Conservation (phyloP, 306 rosid genomes). For the Vigna reflexopilosa region DNA sequence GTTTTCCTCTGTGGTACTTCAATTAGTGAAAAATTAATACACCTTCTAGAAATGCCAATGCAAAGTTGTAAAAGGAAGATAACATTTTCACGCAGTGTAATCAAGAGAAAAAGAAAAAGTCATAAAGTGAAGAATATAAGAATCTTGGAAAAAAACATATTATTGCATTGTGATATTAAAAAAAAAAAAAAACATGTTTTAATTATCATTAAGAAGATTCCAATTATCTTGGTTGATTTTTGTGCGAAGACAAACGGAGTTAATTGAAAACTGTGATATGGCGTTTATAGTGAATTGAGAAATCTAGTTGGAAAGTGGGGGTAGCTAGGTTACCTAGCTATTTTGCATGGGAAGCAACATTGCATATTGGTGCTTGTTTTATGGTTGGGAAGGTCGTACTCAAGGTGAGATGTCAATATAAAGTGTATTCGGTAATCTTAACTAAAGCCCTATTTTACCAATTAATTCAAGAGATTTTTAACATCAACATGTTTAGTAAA, state of each 20-base stretch:
- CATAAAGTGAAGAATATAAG: neutral
- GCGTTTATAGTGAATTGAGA: constrained; percentile 23
- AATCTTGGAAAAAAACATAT: neutral
- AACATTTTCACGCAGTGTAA: neutral
- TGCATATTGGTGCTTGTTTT: constrained; percentile 50
- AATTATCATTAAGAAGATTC: neutral
- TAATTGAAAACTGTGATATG: constrained; percentile 4
- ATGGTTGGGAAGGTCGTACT: constrained; percentile 58
- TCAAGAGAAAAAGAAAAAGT: neutral
- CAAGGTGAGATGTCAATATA: constrained; percentile 57
- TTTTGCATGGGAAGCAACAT: constrained; percentile 65
- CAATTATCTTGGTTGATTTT: neutral
- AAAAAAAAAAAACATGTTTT: neutral
- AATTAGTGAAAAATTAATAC: neutral
- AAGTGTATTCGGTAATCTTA: constrained; percentile 7
- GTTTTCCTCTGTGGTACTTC: neutral
- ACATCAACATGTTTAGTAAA: neutral
- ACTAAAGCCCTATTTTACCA: neutral
- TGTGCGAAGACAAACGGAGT: neutral
- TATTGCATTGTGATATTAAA: neutral
- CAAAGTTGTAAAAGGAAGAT: neutral
- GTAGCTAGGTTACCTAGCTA: constrained; percentile 45
- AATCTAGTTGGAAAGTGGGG: constrained; percentile 39
- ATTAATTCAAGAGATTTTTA: neutral
- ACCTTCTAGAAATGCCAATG: neutral